Conservation (phyloP, 1,284 basidiomycete species). For the Ustilago crameri region DNA sequence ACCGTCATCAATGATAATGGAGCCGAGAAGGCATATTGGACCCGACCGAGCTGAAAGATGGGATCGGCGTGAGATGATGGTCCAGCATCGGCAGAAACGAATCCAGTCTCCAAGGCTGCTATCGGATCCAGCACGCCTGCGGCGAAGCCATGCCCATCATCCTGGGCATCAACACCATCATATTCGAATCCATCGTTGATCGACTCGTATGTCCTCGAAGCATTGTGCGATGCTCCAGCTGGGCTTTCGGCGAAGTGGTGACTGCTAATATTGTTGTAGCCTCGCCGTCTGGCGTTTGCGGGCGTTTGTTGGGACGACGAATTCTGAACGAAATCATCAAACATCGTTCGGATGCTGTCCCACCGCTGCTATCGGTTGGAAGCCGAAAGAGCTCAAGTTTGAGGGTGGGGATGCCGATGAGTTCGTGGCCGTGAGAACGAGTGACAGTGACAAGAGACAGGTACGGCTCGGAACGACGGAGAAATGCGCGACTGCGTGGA, state of each 20-base stretch:
- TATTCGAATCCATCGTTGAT: conserved; percentile 41
- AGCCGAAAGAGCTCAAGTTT: background rate
- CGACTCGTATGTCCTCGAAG: background rate
- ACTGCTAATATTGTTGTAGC: background rate
- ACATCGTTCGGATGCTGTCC: conserved; percentile 17
- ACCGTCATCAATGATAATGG: conserved; percentile 61
- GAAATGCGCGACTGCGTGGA: too few species aligned
- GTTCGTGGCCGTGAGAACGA: too few species aligned
- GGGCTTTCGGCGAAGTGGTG: background rate
- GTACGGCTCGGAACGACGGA: too few species aligned
- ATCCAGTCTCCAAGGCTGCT: conserved; percentile 60
- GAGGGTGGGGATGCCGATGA: too few species aligned
- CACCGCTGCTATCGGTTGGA: too few species aligned
- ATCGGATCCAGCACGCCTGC: conserved; percentile 41
- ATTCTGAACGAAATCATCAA: conserved; percentile 53
- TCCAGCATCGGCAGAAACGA: conserved; percentile 53
- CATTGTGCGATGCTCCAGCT: background rate
- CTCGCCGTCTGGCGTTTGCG: conserved; percentile 3
- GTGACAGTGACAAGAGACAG: too few species aligned
- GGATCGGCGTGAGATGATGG: conserved; percentile 36
- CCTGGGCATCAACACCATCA: background rate
- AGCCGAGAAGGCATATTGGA: conserved; percentile 66
- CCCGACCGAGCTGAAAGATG: conserved; percentile 64
- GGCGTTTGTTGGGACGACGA: conserved; percentile 33
- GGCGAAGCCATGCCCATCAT: conserved; percentile 11